Conservation (phyloP, 1,284 basidiomycete genomes). For the Rhodotorula sp. region DNA sequence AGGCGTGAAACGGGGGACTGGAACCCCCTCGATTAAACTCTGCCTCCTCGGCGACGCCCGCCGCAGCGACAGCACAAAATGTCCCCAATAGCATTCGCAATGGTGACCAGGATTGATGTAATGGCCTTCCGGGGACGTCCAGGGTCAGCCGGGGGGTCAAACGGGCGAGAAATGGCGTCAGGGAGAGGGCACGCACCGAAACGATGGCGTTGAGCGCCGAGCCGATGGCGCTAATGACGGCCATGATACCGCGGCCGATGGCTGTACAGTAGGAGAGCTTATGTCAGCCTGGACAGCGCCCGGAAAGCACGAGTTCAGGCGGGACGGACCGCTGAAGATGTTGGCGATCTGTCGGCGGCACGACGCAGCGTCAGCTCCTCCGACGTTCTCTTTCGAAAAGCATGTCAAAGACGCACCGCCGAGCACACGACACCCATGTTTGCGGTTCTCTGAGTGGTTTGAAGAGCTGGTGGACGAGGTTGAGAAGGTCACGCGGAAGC, state of each 20-base stretch:
- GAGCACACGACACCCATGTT: constrained; percentile 23
- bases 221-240: constrained; percentile 12
- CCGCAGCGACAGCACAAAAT: no score
- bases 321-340: constrained; percentile 13
- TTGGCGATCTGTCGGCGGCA: neutral
- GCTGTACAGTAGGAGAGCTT: neutral
- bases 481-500: neutral
- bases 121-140: no score
- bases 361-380: neutral
- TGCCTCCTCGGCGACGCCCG: no score
- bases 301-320: neutral
- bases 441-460: neutral
- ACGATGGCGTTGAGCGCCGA: constrained; percentile 17
- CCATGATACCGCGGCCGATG: constrained; percentile 15
- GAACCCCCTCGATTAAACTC: no score
- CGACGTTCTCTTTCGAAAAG: no score
- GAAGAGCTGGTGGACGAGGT: neutral
- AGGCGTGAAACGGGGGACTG: no score
- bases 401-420: neutral
- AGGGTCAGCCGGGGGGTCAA: no score
- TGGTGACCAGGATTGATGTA: neutral
- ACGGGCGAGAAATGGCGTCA: neutral
- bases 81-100: no score
- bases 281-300: neutral
- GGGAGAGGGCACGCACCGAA: neutral